A percentile compares a stretch with the other conserved stretches of the same genome.
Conservation (phyloP, 768 basidiomycete species). For the Boletus eberwhitei region DNA sequence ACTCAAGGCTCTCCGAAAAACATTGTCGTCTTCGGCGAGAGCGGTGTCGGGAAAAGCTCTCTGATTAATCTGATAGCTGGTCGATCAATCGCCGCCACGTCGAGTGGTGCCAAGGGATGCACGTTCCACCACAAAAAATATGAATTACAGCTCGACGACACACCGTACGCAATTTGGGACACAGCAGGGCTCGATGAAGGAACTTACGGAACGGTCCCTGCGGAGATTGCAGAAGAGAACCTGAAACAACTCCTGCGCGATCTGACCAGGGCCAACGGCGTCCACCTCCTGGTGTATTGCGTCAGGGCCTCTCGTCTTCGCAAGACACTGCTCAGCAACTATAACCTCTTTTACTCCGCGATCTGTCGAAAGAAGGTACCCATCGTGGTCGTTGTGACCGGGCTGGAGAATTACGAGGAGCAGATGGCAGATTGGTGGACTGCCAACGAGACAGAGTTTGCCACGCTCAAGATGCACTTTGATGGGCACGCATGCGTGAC, state of each 20-base stretch:
- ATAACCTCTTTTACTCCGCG: slow-evolving; percentile 36
- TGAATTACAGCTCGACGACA: slow-evolving; percentile 25
- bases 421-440: slow-evolving; percentile 34
- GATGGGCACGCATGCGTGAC: slow-evolving; percentile 39
- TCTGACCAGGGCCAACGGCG: slow-evolving; percentile 25
- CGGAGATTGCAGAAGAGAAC: slow-evolving; percentile 28
- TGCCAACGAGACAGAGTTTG: slow-evolving; percentile 29
- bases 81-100: slow-evolving; percentile 37
- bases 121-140: slow-evolving; percentile 33
- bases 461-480: slow-evolving; percentile 31
- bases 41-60: slow-evolving; percentile 40
- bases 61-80: slow-evolving; percentile 40
- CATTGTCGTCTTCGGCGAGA: slow-evolving; percentile 28
- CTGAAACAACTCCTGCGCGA: slow-evolving; percentile 25
- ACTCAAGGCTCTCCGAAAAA: slow-evolving; percentile 17
- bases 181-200: slow-evolving; percentile 41
- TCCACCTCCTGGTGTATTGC: slow-evolving; percentile 33
- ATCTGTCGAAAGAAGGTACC: slow-evolving; percentile 36
- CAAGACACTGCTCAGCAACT: slow-evolving; percentile 29
- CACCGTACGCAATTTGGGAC: slow-evolving; percentile 32
- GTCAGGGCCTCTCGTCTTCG: slow-evolving; percentile 32
- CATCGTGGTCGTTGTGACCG: slow-evolving; percentile 36
- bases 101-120: slow-evolving; percentile 33
- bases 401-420: slow-evolving; percentile 35
- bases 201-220: slow-evolving; percentile 26